Percentiles rank a stretch among this genome's conserved stretches.
phyloP scores from a whole-genome alignment of 306 rosid genomes.

The Prinsepia uniflora region DNA sequence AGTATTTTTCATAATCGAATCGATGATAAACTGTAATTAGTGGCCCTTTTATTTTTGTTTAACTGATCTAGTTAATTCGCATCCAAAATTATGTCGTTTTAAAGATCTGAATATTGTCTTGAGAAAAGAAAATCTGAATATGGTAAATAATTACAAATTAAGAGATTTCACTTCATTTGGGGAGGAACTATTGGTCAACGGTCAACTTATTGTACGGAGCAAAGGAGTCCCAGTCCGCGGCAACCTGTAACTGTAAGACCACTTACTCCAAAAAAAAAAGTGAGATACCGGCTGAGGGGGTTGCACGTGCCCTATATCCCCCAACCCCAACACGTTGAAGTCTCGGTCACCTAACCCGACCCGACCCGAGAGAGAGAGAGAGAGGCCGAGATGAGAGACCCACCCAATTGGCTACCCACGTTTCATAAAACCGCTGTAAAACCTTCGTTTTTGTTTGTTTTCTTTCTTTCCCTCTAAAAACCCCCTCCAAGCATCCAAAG shows the following conservation, averaged over 20 bases:
- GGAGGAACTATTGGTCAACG: slow-evolving; percentile 8
- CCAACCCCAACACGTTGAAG: not conserved
- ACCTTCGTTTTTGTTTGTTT: not conserved
- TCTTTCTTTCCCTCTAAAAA: slow-evolving; percentile 10
- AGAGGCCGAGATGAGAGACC: not conserved
- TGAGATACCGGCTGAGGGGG: not conserved
- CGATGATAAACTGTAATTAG: too few species aligned
- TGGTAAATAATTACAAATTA: too few species aligned
- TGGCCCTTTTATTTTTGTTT: too few species aligned
- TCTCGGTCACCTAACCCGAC: slow-evolving; percentile 8
- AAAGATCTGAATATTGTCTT: too few species aligned
- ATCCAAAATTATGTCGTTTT: too few species aligned
- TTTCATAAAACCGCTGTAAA: slow-evolving; percentile 10
- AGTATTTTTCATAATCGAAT: too few species aligned
- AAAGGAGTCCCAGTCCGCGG: not conserved
- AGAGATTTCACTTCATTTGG: not conserved
- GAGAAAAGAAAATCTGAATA: too few species aligned
- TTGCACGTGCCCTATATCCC: slow-evolving; percentile 25
- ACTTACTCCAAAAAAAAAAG: not conserved
- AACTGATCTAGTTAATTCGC: too few species aligned
- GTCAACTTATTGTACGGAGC: not conserved
- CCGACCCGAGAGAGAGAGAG: not conserved
- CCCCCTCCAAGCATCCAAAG: slow-evolving; percentile 1
- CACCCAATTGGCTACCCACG: slow-evolving; percentile 22
- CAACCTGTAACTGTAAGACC: not conserved